Evolutionary conservation across 2,329 filamentous ascomycete genomes (phyloP), one percentile per base, ranked within the genome.

Genomic region (Colletotrichum tabaci): DNA sequence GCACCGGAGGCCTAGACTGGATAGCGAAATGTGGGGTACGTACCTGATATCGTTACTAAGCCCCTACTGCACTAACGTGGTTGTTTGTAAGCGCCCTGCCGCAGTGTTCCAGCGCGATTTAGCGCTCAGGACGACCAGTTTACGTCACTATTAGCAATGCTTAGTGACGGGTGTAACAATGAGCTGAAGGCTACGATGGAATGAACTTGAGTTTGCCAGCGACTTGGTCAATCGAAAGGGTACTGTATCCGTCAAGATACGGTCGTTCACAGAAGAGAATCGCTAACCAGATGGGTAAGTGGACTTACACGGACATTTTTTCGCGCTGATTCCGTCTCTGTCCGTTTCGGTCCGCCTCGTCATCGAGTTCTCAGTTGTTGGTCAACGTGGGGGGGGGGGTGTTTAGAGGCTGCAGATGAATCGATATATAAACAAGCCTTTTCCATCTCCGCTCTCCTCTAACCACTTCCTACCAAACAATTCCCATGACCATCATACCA

Each of bases 91-190:
- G 64, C 66, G 42, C 58, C 57, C 30, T 58, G 67, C 23, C 35
- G 38, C 49, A 35, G 47, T 38, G 38, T n/a, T 30, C 13, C 6
- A 65, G 61, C 40, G 35, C 21, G 60, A 21, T 47, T 35, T 35
- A 62, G 23, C 49, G 52, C 47, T n/a, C n/a, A 35, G 49, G 55
- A 46, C 38, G 5, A 42, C 49, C 18, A 9, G 60, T 75, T 80
- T 81, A 81, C 78, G 78, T 81, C 79, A 81, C 77, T 60, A 79
- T 81, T 77, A 74, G 76, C 77, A 80, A 80, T 78, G 67, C 67
- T 71, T 66, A 44, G 60, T 16, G 8, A 16, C 6, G 8, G 53
- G 26, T 44, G 38, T 35, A 58, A 16, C 16, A 40, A 47, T 18
- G 6, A 46, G 49, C 12, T 69, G 30, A 23, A 47, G 26, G 44